phyloP scores from a whole-genome alignment of 1,139 yeast species.

The Candida glucosophila region DNA sequence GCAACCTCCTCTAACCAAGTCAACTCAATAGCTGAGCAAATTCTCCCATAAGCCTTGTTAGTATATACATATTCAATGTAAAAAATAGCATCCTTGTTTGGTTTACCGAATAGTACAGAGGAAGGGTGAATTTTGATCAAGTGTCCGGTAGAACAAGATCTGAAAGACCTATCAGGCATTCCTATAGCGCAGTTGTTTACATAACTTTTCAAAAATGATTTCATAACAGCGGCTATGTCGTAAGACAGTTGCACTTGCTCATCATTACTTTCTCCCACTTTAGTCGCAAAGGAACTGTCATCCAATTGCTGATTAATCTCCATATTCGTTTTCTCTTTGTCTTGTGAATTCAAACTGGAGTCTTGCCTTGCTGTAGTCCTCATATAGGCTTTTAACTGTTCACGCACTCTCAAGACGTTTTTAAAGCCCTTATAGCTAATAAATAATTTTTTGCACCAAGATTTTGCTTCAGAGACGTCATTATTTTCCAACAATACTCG shows the following conservation, averaged over 20 bases:
- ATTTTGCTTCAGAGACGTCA: constrained; percentile 42
- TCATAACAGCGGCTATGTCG: constrained; percentile 55
- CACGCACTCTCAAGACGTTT: constrained; percentile 67
- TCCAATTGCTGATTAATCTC: constrained; percentile 13
- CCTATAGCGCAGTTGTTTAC: constrained; percentile 86
- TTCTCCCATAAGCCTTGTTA: constrained; percentile 86
- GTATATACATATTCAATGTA: constrained; percentile 93
- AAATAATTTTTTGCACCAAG: constrained; percentile 78
- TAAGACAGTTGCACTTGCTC: constrained; percentile 17
- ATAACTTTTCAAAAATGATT: constrained; percentile 75
- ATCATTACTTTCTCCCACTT: constrained; percentile 6
- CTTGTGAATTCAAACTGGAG: constrained; percentile 18
- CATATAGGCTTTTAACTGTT: constrained; percentile 73
- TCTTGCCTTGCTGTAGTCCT: constrained; percentile 33
- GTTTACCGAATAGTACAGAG: constrained; percentile 72
- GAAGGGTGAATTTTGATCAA: constrained; percentile 88
- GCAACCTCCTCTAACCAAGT: constrained; percentile 85
- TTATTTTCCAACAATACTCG: constrained; percentile 32
- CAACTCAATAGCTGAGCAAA: constrained; percentile 73
- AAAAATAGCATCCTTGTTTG: constrained; percentile 79
- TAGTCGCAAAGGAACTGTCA: constrained; percentile 17
- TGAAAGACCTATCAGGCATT: constrained; percentile 87
- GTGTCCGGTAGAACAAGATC: constrained; percentile 76
- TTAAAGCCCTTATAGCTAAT: constrained; percentile 73
- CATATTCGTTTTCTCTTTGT: constrained; percentile 16